phyloP scores from a whole-genome alignment of 805 yeast genomes.

The Teunomyces tritomae region DNA sequence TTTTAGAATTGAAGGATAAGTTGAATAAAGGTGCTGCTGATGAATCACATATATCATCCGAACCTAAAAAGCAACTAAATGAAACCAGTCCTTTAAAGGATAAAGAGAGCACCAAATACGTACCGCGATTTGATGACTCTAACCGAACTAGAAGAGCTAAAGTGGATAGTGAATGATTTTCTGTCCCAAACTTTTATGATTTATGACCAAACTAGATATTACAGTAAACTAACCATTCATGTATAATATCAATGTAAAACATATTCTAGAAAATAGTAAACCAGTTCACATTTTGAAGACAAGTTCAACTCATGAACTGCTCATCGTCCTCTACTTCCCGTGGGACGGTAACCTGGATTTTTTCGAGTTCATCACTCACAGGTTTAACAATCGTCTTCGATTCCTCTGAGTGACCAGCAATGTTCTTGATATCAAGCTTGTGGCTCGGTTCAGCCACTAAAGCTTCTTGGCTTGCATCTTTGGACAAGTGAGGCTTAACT shows the following conservation, averaged over 20 bases:
- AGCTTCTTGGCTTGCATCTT: neutral
- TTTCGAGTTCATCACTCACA: neutral
- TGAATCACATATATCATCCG: neutral
- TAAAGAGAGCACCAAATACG: neutral
- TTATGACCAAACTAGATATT: neutral
- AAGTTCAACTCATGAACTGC: too few species aligned
- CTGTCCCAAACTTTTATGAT: neutral
- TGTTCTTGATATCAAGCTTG: neutral
- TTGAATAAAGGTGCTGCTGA: constrained; percentile 6
- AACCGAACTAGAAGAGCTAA: neutral
- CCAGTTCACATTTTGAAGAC: too few species aligned
- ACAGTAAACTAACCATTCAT: neutral
- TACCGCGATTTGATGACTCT: constrained; percentile 1
- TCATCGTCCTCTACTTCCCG: neutral
- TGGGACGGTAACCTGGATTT: neutral
- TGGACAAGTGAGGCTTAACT: neutral
- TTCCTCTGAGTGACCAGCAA: neutral
- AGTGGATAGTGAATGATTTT: neutral
- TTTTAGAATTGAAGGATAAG: constrained; percentile 18
- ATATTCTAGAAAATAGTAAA: neutral
- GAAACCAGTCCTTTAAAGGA: neutral
- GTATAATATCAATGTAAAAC: neutral
- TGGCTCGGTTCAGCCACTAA: neutral
- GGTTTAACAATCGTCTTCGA: neutral
- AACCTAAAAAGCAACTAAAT: neutral